These are phyloP conservation scores for Neonectria punicea DNA, from an alignment of 2,329 filamentous ascomycete genomes.

Conservation along the genomic window DNA sequence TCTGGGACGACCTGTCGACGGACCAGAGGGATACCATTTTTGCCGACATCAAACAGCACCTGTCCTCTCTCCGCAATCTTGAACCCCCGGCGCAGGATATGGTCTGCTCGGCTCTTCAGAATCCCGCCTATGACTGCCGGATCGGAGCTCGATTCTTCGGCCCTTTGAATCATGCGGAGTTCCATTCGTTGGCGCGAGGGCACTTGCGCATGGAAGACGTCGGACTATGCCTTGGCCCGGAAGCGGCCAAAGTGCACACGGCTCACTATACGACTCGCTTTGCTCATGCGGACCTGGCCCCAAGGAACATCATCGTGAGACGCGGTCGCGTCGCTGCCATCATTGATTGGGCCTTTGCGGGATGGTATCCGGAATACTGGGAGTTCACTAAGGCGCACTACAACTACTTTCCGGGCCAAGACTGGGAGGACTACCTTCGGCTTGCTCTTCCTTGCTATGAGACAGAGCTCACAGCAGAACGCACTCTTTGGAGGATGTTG, in stretches of 20 bases:
- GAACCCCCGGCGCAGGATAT: slow-evolving; percentile 34
- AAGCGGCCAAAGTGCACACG: slow-evolving; percentile 39
- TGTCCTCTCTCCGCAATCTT: slow-evolving; percentile 39
- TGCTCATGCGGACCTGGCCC: slow-evolving; percentile 41
- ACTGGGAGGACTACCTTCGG: slow-evolving; percentile 36
- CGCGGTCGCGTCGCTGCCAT: slow-evolving; percentile 40
- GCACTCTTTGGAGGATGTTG: slow-evolving; percentile 33
- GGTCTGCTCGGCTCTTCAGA: slow-evolving; percentile 41
- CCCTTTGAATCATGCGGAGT: slow-evolving; percentile 39
- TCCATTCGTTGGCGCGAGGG: slow-evolving; percentile 40
- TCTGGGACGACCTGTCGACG: slow-evolving; percentile 35
- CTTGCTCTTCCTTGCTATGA: slow-evolving; percentile 38
- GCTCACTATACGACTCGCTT: slow-evolving; percentile 37
- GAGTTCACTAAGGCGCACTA: slow-evolving; percentile 46
- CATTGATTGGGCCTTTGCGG: slow-evolving; percentile 48
- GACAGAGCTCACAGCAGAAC: slow-evolving; percentile 39
- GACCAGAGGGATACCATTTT: slow-evolving; percentile 34
- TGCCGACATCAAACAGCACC: slow-evolving; percentile 38
- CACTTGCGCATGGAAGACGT: slow-evolving; percentile 38
- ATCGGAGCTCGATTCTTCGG: slow-evolving; percentile 42
- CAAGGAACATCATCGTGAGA: slow-evolving; percentile 44
- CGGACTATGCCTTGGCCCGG: slow-evolving; percentile 34
- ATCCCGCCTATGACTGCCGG: slow-evolving; percentile 40
- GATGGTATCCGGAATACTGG: slow-evolving; percentile 50
- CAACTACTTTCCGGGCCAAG: slow-evolving; percentile 24